Conservation (phyloP, 208 protist species). For the Leishmania mexicana region DNA sequence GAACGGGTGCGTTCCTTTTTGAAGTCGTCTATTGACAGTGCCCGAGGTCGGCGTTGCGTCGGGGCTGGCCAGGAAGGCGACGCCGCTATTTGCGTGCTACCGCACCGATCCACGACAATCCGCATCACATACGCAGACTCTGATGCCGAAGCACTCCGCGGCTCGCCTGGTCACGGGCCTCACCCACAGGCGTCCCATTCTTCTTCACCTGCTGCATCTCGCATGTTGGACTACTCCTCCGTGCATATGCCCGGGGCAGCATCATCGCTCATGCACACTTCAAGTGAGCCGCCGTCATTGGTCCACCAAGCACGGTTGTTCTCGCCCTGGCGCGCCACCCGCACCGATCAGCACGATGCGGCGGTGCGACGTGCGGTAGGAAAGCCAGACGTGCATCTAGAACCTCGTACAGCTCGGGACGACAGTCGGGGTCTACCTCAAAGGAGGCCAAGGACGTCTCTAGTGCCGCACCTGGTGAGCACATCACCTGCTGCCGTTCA, state of each 20-base stretch:
- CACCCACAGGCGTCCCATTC: neutral
- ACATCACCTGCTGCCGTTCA: neutral
- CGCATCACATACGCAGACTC: neutral
- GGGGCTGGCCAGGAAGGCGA: neutral
- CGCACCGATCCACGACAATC: constrained; percentile 1
- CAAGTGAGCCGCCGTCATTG: neutral
- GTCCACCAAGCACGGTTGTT: neutral
- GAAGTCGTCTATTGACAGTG: constrained; percentile 13
- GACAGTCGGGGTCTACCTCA: neutral
- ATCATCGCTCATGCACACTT: neutral
- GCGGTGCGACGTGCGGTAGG: neutral
- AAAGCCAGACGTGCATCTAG: neutral
- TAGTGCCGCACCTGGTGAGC: constrained; percentile 8
- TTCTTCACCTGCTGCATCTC: constrained; percentile 20
- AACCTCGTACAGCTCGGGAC: neutral
- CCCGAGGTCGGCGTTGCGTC: constrained; percentile 18
- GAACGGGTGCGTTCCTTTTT: constrained; percentile 20
- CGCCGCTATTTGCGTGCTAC: neutral
- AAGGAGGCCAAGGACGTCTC: neutral
- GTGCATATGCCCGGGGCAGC: constrained; percentile 5
- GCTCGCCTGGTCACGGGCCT: neutral
- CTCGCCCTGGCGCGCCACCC: constrained; percentile 3
- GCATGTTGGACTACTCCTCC: constrained; percentile 33
- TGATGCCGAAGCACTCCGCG: neutral
- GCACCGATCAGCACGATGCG: neutral